Evolutionary conservation across 2,329 filamentous ascomycete genomes (phyloP), one percentile per base, ranked within the genome.

Genomic region (Colletotrichum sp.): DNA sequence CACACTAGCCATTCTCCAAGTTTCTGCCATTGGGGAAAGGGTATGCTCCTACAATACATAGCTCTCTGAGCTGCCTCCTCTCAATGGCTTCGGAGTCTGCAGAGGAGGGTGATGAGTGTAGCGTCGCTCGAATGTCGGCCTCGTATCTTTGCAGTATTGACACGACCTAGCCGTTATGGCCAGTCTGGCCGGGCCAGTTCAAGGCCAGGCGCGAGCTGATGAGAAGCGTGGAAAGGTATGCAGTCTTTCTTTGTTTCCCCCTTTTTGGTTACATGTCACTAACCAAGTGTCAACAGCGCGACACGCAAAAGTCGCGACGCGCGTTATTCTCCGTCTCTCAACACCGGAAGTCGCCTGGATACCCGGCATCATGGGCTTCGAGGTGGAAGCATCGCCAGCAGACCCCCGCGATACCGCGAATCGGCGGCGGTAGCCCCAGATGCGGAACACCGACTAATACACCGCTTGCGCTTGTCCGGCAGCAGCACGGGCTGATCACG

Each of bases 341-440:
- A 12, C 48, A 52, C 12, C 60, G 62, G n/a, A 60, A 48, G 28
- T 18, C 52, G 18, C 34, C 52, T 26, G 34, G 18, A 4, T 63
- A 68, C 6, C 68, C 68, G 15, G 24, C 69, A 13, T 72, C 68
- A 15, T 72, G 68, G 68, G 63, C 39, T 4, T 67, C 62, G 3
- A 63, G 62, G 32, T 75, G 72, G 68, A 72, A 72, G 18, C 30
- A 55, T n/a, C 72, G 72, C 12, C 72, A 66, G 15, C 68, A 52
- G 10, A 13, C 10, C 3, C 10, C 12, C 13, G 8, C 26, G 4
- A 22, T 15, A 8, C 12, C 59, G 8, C 24, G 28, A 28, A 8
- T 4, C 4, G 15, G 16, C 5, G 2, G 6, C 2, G 5, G 18
- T n/a, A 60, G 26, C 18, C 48, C 62, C 9, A 8, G 12, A 22